Base-by-base conservation (phyloP, 164 flowering plant species). In the Umbilicus rupestris region DNA sequence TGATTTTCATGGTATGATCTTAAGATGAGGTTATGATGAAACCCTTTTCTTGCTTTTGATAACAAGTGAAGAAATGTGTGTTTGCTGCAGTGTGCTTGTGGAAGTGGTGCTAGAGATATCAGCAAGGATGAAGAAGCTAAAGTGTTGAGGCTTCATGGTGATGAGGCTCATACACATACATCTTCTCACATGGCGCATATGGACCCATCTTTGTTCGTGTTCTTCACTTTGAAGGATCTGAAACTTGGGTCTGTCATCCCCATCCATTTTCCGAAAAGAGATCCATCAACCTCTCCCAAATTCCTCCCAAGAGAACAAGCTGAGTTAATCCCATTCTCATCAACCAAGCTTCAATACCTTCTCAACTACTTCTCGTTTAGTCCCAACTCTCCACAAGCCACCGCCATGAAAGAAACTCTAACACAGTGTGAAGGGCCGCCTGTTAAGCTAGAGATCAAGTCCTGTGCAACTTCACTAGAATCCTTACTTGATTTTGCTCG, bases 381-480 rank as follows among this genome's bases (percentile, higher is more conserved):
- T 0, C 67, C 30, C 17, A 71, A 22, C 24, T 81, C 86, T 28
- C 73, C 78, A 14, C 84, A 79, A 70, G 86, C 85, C 74, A 75
- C 37, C 45, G 82, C 83, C 63, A 75, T 81, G 70, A 69, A 76
- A 62, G 50, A 71, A 9, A 79, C 83, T 2, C 78, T 81, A 1
- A 64, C 20, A 2, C 50, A 58, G 1, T 83, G 87, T 59, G 82
- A 76, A 65, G 19, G 9, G 12, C 30, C 57, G 15, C 75, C 83
- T 63, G 65, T 83, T 37, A 24, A 55, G 29, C 82, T 81, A 28
- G 84, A 83, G 70, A 72, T 69, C 69, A 79, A 79, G 37, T 41
- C 66, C n/a, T 83, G 87, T 42, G 73, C 82, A 15, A 81, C 87
- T 15, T 83, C 87, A 24, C 31, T 75, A 15, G 81, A 77, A 62